phyloP scores from a whole-genome alignment of 768 basidiomycete species.

The Leccinum olivaceopallidum region DNA sequence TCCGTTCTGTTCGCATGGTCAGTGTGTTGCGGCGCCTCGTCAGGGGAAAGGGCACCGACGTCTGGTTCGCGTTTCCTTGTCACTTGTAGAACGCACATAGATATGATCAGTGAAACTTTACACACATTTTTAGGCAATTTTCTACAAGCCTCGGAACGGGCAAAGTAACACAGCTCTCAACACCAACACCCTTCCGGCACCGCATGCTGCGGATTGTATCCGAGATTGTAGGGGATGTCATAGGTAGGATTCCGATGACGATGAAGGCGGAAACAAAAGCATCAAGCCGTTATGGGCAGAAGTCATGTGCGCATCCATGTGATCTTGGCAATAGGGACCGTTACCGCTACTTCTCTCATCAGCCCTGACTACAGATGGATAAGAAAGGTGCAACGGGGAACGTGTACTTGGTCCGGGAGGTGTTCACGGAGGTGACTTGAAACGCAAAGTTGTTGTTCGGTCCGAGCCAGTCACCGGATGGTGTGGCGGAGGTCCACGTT shows the following conservation, averaged over 20 bases:
- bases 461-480: neutral
- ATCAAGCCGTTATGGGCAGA: neutral
- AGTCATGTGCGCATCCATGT: neutral
- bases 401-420: neutral
- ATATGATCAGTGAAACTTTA: neutral
- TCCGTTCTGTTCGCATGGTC: neutral
- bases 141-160: neutral
- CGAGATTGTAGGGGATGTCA: neutral
- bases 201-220: neutral
- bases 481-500: neutral
- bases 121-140: neutral
- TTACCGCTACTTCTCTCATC: neutral
- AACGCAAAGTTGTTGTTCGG: neutral
- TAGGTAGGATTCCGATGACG: neutral
- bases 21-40: neutral
- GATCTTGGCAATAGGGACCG: neutral
- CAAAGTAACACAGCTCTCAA: neutral
- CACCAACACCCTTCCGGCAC: neutral
- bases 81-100: neutral
- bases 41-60: neutral
- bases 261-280: neutral
- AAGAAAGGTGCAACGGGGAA: neutral
- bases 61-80: neutral
- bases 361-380: neutral
- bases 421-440: neutral